Conservation (phyloP, 345 rosid species). For the Excoecaria cochinchinensis region DNA sequence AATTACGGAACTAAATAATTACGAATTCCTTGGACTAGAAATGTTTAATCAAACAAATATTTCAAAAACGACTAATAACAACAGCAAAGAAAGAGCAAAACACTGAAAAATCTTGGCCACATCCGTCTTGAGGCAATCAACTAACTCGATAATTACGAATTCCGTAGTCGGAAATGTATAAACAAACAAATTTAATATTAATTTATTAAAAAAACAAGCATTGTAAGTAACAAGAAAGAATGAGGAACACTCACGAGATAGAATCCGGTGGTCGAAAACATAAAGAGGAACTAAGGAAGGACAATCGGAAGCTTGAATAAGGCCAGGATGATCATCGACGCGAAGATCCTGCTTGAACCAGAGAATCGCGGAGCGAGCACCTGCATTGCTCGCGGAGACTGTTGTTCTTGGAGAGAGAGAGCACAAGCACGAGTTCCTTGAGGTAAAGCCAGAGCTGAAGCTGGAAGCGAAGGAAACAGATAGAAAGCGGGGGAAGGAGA, state of each 20-base stretch:
- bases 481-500: constrained; percentile 36
- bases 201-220: too few species aligned
- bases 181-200: too few species aligned
- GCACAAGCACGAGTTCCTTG: constrained; percentile 21
- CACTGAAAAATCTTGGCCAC: too few species aligned
- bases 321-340: constrained; percentile 79
- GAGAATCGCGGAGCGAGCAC: constrained; percentile 49
- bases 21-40: not conserved
- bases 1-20: not conserved
- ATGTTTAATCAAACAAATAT: not conserved
- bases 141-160: too few species aligned
- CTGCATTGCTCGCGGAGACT: not conserved
- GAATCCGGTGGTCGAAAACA: constrained; percentile 74
- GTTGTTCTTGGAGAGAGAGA: constrained; percentile 21
- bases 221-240: not conserved
- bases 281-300: constrained; percentile 61
- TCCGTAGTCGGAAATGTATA: too few species aligned
- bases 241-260: constrained; percentile 46
- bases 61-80: too few species aligned
- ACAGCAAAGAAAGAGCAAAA: not conserved
- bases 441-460: not conserved
- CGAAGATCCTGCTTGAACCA: constrained; percentile 98
- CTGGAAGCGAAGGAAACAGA: not conserved
- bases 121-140: too few species aligned
- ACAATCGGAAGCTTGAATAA: constrained; percentile 48